Percentiles rank a stretch among this genome's conserved stretches.
phyloP scores from a whole-genome alignment of 2,329 filamentous ascomycete species.

The Neonectria faginata region DNA sequence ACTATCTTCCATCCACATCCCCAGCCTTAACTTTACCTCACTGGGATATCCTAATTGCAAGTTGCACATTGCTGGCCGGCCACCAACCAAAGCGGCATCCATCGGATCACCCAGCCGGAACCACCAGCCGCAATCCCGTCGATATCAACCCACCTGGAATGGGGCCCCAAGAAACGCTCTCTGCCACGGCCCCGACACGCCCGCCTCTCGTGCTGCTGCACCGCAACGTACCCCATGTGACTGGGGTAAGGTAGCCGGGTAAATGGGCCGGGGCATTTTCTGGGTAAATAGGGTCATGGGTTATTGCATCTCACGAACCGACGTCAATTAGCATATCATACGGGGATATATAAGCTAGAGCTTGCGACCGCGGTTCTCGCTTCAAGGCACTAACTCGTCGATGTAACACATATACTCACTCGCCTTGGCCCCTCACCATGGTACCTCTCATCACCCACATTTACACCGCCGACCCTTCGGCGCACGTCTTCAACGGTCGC shows the following conservation, averaged over 20 bases:
- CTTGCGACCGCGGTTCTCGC: background rate
- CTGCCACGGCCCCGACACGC: background rate
- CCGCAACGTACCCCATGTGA: background rate
- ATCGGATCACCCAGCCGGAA: slow-evolving; percentile 26
- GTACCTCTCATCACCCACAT: slow-evolving; percentile 77
- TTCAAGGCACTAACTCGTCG: background rate
- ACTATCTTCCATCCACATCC: background rate
- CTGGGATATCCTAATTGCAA: background rate
- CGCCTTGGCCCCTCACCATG: slow-evolving; percentile 43
- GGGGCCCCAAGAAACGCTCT: slow-evolving; percentile 1
- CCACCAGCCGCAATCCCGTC: slow-evolving; percentile 32
- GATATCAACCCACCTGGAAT: slow-evolving; percentile 26
- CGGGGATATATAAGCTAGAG: slow-evolving; percentile 23
- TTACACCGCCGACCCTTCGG: slow-evolving; percentile 84
- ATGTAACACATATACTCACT: background rate
- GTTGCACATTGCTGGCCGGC: background rate
- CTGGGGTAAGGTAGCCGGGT: slow-evolving; percentile 37
- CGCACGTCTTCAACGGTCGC: slow-evolving; percentile 80
- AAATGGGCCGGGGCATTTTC: slow-evolving; percentile 34
- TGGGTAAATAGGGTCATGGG: slow-evolving; percentile 39
- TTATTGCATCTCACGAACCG: slow-evolving; percentile 15
- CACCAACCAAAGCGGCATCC: background rate
- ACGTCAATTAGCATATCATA: slow-evolving; percentile 14
- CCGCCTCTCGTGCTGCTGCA: background rate
- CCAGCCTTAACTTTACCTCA: background rate